Percentiles rank a stretch among this genome's conserved stretches.
Conservation (phyloP, 140 eudicot genomes). For the Anethum foeniculum region DNA sequence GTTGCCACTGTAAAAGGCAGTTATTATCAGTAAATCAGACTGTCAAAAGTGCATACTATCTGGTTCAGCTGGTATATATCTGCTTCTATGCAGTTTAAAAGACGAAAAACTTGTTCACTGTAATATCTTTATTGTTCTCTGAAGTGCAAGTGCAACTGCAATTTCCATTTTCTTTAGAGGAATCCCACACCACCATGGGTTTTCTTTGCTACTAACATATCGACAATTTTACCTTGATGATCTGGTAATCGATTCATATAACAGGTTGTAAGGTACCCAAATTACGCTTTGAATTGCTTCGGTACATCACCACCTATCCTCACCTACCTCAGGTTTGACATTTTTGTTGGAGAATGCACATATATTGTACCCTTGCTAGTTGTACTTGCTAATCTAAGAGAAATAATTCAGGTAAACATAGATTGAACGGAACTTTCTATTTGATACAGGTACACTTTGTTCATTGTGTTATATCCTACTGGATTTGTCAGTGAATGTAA, state of each 20-base stretch:
- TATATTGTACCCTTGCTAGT: neutral
- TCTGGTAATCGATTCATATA: conserved; percentile 8
- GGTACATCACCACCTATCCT: conserved; percentile 58
- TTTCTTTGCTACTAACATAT: neutral
- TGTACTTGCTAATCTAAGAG: neutral
- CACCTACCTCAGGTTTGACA: conserved; percentile 68
- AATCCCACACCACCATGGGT: neutral
- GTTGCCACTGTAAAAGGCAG: neutral
- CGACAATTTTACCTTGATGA: neutral
- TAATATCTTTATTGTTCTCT: neutral
- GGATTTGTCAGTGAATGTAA: conserved; percentile 86
- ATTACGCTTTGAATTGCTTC: conserved; percentile 65
- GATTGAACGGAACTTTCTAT: neutral
- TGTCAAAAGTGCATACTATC: neutral
- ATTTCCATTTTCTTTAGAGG: neutral
- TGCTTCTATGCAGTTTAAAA: neutral
- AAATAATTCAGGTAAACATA: neutral
- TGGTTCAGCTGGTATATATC: neutral
- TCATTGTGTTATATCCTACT: conserved; percentile 70
- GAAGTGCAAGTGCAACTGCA: too few relatives aligned
- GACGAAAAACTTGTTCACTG: neutral
- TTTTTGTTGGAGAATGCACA: conserved; percentile 15
- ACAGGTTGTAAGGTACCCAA: conserved; percentile 76
- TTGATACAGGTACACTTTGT: conserved; percentile 69
- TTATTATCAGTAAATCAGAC: neutral